These are phyloP conservation scores for Leonotis leonurus DNA, from an alignment of 257 asterid genomes.

Conservation along the genomic window DNA sequence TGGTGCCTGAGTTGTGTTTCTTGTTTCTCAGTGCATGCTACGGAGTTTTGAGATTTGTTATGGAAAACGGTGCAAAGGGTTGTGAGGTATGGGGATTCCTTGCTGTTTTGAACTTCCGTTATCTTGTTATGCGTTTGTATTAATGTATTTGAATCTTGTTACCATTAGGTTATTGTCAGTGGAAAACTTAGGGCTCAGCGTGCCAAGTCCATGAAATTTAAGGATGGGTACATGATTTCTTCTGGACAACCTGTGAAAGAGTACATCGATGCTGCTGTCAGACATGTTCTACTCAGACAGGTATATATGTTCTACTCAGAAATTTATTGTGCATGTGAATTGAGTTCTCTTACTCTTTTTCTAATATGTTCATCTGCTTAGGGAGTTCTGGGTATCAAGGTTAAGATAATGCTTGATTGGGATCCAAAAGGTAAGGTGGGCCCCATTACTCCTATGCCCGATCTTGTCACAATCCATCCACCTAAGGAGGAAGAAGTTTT, in stretches of 20 bases:
- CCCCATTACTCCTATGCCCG: constrained; percentile 46
- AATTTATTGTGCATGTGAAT: background rate
- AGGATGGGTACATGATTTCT: constrained; percentile 63
- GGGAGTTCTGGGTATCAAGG: too few species aligned
- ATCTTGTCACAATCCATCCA: constrained; percentile 53
- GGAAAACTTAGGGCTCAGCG: constrained; percentile 60
- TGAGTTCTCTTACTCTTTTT: background rate
- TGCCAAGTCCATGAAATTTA: constrained; percentile 60
- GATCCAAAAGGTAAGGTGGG: constrained; percentile 58
- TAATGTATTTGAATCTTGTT: background rate
- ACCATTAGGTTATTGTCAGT: constrained; percentile 50
- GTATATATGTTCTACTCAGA: constrained; percentile 2
- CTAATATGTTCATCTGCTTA: background rate
- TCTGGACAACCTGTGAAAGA: constrained; percentile 68
- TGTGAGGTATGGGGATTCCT: background rate
- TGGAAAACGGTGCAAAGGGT: background rate
- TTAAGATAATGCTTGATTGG: constrained; percentile 67
- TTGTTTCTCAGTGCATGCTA: background rate
- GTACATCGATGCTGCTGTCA: constrained; percentile 56
- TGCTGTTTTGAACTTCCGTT: background rate
- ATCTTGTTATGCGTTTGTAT: too few species aligned
- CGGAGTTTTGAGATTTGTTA: background rate
- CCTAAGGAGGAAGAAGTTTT: constrained; percentile 52
- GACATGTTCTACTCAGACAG: constrained; percentile 61
- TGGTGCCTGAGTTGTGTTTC: background rate